Evolutionary conservation across 768 basidiomycete genomes (phyloP).

Genomic region (Dacryopinax spathularia): DNA sequence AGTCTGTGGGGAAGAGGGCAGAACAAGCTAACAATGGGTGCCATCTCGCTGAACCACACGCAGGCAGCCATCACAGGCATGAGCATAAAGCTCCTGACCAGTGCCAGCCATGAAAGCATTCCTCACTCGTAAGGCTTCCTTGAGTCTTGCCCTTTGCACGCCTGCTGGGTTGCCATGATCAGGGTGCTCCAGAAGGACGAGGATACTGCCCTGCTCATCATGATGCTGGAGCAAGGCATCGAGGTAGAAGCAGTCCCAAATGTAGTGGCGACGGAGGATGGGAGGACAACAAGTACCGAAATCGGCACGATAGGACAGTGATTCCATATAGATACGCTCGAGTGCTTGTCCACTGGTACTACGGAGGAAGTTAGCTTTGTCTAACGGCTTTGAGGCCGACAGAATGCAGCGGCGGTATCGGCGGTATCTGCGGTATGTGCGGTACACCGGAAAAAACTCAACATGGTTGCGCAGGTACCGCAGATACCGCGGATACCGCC

Average conservation of each 20-base stretch:
- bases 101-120: not conserved
- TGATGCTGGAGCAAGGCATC: not conserved
- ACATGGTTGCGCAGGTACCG: no score
- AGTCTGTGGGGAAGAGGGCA: not conserved
- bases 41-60: not conserved
- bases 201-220: not conserved
- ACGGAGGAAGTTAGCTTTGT: no score
- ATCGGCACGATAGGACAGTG: not conserved
- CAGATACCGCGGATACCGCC: not conserved
- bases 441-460: not conserved
- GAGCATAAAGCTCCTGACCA: conserved; percentile 3
- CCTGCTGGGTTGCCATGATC: not conserved
- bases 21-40: not conserved
- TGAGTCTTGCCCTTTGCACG: not conserved
- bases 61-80: conserved; percentile 4
- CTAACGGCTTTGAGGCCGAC: no score
- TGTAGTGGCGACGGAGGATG: not conserved
- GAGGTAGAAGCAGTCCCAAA: conserved; percentile 8
- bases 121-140: not conserved
- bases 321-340: not conserved
- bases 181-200: not conserved
- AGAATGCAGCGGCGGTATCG: no score
- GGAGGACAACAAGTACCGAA: not conserved
- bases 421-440: no score
- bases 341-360: no score